Evolutionary conservation across 2,329 filamentous ascomycete species (phyloP).

Genomic region (Cadophora gregata): DNA sequence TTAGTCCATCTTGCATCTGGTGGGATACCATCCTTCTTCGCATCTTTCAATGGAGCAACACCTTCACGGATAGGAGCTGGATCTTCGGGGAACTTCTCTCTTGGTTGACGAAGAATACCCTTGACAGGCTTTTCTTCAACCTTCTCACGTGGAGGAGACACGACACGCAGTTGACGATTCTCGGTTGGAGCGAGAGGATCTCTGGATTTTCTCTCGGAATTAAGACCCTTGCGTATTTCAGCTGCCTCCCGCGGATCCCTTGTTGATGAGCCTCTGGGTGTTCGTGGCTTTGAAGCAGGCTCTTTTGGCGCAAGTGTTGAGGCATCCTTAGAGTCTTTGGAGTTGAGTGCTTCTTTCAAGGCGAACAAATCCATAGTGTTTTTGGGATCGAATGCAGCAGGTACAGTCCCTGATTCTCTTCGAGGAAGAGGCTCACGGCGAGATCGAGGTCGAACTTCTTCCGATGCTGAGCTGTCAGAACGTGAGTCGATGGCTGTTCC

Average conservation of each 20-base stretch:
- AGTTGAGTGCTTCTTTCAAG: conserved; percentile 42
- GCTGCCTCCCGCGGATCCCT: conserved; percentile 37
- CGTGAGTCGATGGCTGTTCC: conserved; percentile 32
- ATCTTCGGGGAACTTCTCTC: conserved; percentile 84
- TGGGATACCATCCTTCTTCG: conserved; percentile 77
- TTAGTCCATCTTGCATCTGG: conserved; percentile 90
- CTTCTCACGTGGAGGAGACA: conserved; percentile 71
- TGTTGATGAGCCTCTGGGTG: conserved; percentile 33
- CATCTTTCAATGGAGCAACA: conserved; percentile 91
- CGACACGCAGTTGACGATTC: conserved; percentile 57
- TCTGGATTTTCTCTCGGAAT: conserved; percentile 34
- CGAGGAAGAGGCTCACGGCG: conserved; percentile 28
- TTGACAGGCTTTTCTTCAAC: conserved; percentile 73
- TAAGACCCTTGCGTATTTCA: conserved; percentile 37
- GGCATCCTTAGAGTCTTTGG: conserved; percentile 32
- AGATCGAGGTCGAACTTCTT: conserved; percentile 32
- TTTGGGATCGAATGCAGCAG: conserved; percentile 43
- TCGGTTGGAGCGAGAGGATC: conserved; percentile 35
- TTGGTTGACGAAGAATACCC: conserved; percentile 86
- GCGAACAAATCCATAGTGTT: conserved; percentile 45
- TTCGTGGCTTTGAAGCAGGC: conserved; percentile 21
- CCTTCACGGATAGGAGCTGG: conserved; percentile 84
- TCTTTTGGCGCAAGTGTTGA: conserved; percentile 30
- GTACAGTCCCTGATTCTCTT: conserved; percentile 33
- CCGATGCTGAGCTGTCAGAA: conserved; percentile 38